These are phyloP conservation scores for Microbotryomycetes sp. DNA, from an alignment of 1,284 basidiomycete genomes.

Conservation along the genomic window DNA sequence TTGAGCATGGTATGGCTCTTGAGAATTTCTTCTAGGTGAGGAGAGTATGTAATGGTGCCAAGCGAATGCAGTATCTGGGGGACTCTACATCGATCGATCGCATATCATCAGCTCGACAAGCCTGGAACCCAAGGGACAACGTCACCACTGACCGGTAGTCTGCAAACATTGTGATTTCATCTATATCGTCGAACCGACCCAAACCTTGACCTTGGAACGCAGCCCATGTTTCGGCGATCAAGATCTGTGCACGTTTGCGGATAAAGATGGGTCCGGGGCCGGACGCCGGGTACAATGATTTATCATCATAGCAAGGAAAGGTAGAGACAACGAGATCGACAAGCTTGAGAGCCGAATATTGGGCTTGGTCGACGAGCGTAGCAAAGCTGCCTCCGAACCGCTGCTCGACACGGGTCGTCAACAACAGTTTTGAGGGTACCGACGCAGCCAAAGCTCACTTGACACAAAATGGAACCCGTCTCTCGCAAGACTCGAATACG, in stretches of 20 bases:
- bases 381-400: slow-evolving; percentile 62
- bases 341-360: slow-evolving; percentile 54
- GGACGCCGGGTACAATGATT: slow-evolving; percentile 4
- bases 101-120: neutral
- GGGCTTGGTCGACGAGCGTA: slow-evolving; percentile 53
- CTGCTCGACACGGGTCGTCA: slow-evolving; percentile 41
- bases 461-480: slow-evolving; percentile 58
- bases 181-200: slow-evolving; percentile 48
- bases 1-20: slow-evolving; percentile 45
- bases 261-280: slow-evolving; percentile 51
- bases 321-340: slow-evolving; percentile 60
- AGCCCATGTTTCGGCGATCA: slow-evolving; percentile 73
- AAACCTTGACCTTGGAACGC: slow-evolving; percentile 58
- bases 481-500: slow-evolving; percentile 64
- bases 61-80: slow-evolving; percentile 76
- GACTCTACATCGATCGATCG: slow-evolving; percentile 37
- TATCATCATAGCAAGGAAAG: slow-evolving; percentile 67
- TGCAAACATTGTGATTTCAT: slow-evolving; percentile 73
- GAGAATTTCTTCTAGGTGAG: slow-evolving; percentile 50
- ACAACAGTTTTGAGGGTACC: neutral
- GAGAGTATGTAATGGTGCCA: slow-evolving; percentile 59
- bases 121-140: neutral
- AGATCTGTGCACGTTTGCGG: slow-evolving; percentile 78
- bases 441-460: too few species aligned
- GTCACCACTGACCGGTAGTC: slow-evolving; percentile 57